Base-by-base conservation (phyloP, 305 asterid genomes). In the Andrographis paniculata region DNA sequence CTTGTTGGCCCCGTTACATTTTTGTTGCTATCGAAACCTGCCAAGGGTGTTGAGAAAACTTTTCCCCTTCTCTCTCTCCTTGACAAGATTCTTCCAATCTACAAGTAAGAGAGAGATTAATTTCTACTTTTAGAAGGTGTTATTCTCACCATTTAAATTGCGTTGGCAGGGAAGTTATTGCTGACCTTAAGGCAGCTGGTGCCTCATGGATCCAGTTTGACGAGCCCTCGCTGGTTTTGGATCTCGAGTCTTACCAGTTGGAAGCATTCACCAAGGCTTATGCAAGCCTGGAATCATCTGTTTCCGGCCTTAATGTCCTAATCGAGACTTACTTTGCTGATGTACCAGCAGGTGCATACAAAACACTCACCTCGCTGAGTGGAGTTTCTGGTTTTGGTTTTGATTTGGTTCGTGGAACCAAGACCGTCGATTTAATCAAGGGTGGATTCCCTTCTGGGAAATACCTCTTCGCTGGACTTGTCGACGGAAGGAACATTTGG, bases 401-500 rank as follows among this genome's bases (percentile, higher is more conserved):
- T 68, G 97, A 87, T 70, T 66, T 87, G 63, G 84, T 84, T 56
- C 97, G 97, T 68, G 97, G 97, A 53, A 42, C 80, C 42, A 66
- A 79, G 71, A 76, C 92, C 54, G 68, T 84, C 50, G 95, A 87
- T 38, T 64, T 84, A 73, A 81, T 87, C 70, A 84, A 77, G 80
- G 59, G 74, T 48, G 75, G 79, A 60, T 74, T 87, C 62, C 97
- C 97, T 20, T 58, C 94, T 14, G 97, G 94, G 51, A 87, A 87
- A 51, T 73, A 71, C 76, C 77, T 87, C 42, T 84, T 80, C 65
- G 95, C 97, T 17, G 97, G 95, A 65, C 79, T 87, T 55, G 97
- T 87, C 62, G 97, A 87, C 38, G 97, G 97, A 53, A 87, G 95
- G 73, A 87, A 87, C 77, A 81, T 87, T 58, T 87, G 97, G 97